phyloP scores from a whole-genome alignment of 2,329 filamentous ascomycete species.

The Aspergillus eucalypticola region DNA sequence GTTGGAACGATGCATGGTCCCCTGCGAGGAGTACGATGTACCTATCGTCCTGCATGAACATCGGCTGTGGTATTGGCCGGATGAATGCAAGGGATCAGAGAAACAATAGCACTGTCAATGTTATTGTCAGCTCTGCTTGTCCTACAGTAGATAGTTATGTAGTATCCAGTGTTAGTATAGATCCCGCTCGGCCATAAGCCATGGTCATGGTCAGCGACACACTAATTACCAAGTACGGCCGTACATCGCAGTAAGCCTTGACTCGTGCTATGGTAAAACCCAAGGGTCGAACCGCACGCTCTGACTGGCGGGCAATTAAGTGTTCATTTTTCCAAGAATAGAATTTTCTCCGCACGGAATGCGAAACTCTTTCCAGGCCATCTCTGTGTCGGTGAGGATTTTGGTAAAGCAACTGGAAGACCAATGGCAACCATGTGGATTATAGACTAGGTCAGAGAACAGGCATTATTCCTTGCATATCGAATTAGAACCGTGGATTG shows the following conservation, averaged over 20 bases:
- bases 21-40: neutral
- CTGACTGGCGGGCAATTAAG: neutral
- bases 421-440: conserved; percentile 1
- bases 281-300: neutral
- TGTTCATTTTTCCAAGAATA: conserved; percentile 6
- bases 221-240: no score
- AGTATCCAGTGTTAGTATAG: neutral
- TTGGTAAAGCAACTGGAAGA: neutral
- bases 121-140: neutral
- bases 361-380: conserved; percentile 1
- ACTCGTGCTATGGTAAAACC: neutral
- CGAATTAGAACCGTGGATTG: neutral
- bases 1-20: neutral
- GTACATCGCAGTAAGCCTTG: no score
- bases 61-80: neutral
- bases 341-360: conserved; percentile 6
- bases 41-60: neutral
- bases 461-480: conserved; percentile 5
- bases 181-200: neutral
- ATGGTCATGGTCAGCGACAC: neutral
- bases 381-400: conserved; percentile 8
- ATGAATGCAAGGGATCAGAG: neutral
- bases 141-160: neutral
- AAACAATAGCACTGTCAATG: conserved; percentile 1
- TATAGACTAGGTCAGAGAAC: neutral